Conservation (phyloP, 495 filamentous ascomycete genomes). For the Astrothelium macrocarpum region DNA sequence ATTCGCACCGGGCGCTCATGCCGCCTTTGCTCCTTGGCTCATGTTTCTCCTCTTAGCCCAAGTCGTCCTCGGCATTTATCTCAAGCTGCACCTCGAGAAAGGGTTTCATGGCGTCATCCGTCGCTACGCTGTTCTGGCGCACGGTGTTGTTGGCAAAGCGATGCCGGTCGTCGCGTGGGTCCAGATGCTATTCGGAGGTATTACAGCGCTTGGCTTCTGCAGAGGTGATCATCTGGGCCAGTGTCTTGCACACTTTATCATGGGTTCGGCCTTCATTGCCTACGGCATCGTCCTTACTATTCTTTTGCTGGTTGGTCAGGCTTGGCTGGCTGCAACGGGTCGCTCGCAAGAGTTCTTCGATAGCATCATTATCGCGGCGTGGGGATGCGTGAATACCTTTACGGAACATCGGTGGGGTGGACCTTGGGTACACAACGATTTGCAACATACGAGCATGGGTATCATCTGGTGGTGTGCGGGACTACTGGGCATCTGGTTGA, state of each 20-base stretch:
- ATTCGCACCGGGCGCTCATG: constrained; percentile 76
- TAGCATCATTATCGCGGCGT: constrained; percentile 76
- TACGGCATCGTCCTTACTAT: constrained; percentile 86
- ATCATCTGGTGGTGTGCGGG: constrained; percentile 96
- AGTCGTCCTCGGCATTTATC: constrained; percentile 71
- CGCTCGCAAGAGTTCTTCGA: constrained; percentile 97
- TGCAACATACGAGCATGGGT: constrained; percentile 96
- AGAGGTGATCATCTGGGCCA: constrained; percentile 84
- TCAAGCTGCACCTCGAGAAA: constrained; percentile 78
- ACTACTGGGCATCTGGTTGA: constrained; percentile 84
- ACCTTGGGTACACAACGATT: constrained; percentile 85
- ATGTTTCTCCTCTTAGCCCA: constrained; percentile 72
- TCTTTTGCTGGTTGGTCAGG: constrained; percentile 76
- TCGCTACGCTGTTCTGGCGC: constrained; percentile 56
- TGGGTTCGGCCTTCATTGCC: constrained; percentile 93
- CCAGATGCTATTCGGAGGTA: constrained; percentile 95
- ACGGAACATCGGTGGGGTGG: constrained; percentile 93
- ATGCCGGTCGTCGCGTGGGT: constrained; percentile 84
- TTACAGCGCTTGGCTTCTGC: constrained; percentile 90
- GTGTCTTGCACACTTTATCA: constrained; percentile 95
- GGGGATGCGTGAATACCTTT: constrained; percentile 96
- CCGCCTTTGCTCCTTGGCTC: constrained; percentile 64
- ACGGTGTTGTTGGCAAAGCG: constrained; percentile 74
- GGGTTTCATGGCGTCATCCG: constrained; percentile 74
- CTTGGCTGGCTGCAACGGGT: constrained; percentile 74